Conservation (phyloP, 768 basidiomycete species). For the Sporobolomyces phaffii region DNA sequence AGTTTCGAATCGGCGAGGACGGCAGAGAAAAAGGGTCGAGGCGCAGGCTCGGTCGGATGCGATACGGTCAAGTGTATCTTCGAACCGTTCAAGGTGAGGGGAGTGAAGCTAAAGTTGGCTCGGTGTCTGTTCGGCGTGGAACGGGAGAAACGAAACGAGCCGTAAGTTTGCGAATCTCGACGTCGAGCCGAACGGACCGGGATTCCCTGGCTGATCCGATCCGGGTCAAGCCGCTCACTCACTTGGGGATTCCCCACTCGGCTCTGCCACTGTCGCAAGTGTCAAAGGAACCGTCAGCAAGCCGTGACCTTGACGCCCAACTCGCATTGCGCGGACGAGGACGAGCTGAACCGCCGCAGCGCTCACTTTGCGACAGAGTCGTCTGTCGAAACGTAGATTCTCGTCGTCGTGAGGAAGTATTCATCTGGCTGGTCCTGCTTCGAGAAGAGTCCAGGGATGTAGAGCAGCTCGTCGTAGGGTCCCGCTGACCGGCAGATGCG, state of each 20-base stretch:
- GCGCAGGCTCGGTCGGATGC: background rate
- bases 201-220: too few species aligned
- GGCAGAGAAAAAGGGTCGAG: constrained; percentile 22
- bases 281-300: too few species aligned
- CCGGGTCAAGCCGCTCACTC: too few species aligned
- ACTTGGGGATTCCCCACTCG: constrained; percentile 28
- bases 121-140: constrained; percentile 7
- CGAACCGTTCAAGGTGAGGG: background rate
- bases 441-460: constrained; percentile 16
- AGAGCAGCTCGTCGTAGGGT: constrained; percentile 27
- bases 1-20: constrained; percentile 10
- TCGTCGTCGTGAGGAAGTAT: constrained; percentile 11
- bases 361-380: constrained; percentile 12
- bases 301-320: too few species aligned
- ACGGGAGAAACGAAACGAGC: too few species aligned
- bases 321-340: background rate
- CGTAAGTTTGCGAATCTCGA: too few species aligned
- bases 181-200: too few species aligned
- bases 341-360: background rate
- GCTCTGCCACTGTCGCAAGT: constrained; percentile 16
- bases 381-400: constrained; percentile 29
- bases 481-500: background rate
- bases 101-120: constrained; percentile 13
- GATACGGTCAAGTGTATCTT: constrained; percentile 10
- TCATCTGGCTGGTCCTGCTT: background rate